These are phyloP conservation scores for Chaetomiaceae sp. DNA, from an alignment of 2,329 filamentous ascomycete species.

Conservation along the genomic window DNA sequence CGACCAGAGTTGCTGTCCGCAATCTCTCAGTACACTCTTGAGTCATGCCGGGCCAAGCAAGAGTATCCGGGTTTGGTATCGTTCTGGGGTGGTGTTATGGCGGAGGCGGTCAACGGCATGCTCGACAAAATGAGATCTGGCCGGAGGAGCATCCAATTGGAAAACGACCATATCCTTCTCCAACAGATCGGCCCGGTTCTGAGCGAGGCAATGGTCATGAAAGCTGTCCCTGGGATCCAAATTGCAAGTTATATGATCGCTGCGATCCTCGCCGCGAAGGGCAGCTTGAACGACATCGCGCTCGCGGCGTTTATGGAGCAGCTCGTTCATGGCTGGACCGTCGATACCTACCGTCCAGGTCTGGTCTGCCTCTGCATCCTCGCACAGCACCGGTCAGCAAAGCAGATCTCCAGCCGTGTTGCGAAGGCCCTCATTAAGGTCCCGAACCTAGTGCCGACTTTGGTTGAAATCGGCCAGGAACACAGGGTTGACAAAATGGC, in stretches of 20 bases:
- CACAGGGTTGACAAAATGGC: conserved; percentile 67
- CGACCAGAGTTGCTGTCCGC: conserved; percentile 70
- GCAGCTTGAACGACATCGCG: conserved; percentile 70
- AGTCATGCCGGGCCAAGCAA: conserved; percentile 65
- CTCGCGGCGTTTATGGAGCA: conserved; percentile 90
- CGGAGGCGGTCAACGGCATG: conserved; percentile 79
- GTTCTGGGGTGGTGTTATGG: conserved; percentile 87
- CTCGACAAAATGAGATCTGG: conserved; percentile 74
- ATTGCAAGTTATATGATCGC: conserved; percentile 90
- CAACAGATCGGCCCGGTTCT: conserved; percentile 63
- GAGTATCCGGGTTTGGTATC: conserved; percentile 74
- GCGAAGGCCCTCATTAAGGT: conserved; percentile 65
- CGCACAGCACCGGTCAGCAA: conserved; percentile 70
- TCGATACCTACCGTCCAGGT: conserved; percentile 67
- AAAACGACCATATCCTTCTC: conserved; percentile 76
- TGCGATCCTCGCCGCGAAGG: conserved; percentile 79
- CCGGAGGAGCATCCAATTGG: conserved; percentile 67
- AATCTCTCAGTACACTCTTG: conserved; percentile 74
- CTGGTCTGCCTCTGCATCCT: conserved; percentile 77
- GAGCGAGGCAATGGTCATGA: conserved; percentile 71
- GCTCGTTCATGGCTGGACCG: conserved; percentile 70
- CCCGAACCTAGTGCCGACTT: conserved; percentile 52
- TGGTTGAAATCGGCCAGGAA: conserved; percentile 59
- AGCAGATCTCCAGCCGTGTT: conserved; percentile 65
- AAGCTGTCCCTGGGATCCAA: conserved; percentile 71